Evolutionary conservation across 108 stramenopile species (phyloP).

Genomic region (Halocafeteria seosinensis): DNA sequence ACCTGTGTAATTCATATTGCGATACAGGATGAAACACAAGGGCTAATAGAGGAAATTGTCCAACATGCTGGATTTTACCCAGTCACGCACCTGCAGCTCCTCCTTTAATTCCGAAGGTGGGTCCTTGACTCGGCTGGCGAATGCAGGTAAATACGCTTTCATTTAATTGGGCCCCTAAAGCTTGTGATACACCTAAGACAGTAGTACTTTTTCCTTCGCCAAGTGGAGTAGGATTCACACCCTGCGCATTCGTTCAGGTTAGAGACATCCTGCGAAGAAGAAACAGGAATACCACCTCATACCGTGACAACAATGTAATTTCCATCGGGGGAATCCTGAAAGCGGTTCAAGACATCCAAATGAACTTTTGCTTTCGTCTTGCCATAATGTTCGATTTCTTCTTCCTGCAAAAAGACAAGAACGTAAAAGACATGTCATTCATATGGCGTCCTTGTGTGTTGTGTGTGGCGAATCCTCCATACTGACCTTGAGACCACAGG

Average conservation of each 20-base stretch:
- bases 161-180: slow-evolving; percentile 64
- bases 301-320: slow-evolving; percentile 85
- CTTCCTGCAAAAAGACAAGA: too few relatives aligned
- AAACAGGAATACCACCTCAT: too few relatives aligned
- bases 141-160: slow-evolving; percentile 37
- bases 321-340: slow-evolving; percentile 43
- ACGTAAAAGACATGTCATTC: too few relatives aligned
- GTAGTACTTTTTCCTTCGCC: slow-evolving; percentile 88
- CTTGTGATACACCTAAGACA: slow-evolving; percentile 63
- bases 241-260: too few relatives aligned
- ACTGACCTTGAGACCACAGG: slow-evolving; percentile 19
- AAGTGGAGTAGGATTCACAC: slow-evolving; percentile 94
- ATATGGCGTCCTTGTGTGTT: too few relatives aligned
- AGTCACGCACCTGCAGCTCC: slow-evolving; percentile 81
- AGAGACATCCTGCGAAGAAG: too few relatives aligned
- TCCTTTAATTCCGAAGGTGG: slow-evolving; percentile 98
- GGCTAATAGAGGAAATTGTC: neutral
- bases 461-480: too few relatives aligned
- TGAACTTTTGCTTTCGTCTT: slow-evolving; percentile 78
- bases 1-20: too few relatives aligned
- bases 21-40: neutral
- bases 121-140: slow-evolving; percentile 66
- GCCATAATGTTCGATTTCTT: slow-evolving; percentile 79
- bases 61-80: slow-evolving; percentile 51
- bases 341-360: slow-evolving; percentile 28